Evolutionary conservation across 1,139 yeast genomes (phyloP), one percentile per base, ranked within the genome.

Genomic region (Saccharomyces pastorianus): DNA sequence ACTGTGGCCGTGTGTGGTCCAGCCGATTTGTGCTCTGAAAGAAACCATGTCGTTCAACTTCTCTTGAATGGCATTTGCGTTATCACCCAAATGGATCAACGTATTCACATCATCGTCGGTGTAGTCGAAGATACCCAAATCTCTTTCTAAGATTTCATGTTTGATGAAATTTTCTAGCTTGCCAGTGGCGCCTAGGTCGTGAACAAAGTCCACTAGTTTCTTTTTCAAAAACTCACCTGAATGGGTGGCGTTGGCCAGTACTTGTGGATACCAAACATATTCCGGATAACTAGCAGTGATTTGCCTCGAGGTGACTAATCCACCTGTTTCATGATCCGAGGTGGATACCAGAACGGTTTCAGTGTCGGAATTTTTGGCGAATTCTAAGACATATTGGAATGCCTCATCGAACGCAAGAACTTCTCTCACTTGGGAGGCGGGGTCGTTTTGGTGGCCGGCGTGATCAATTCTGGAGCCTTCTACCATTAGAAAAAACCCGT

Each of bases 261-360:
- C 87, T 62, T 83, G 80, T 4, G 96, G 96, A 62, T 78, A 79
- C 96, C 96, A 88, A 53, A 81, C 64, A 63, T 88, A 83, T 44
- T 83, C 86, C 2, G 88, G 88, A 59, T 82, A 83, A 11, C 68
- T 67, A 32, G 76, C 71, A 7, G 82, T 68, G 26, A 85, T 72
- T 73, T 89, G 96, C 71, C 88, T 80, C 1, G 95, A 88, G 49
- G 86, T 78, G 28, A 82, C 82, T 61, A 89, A 75, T 1, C 96
- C 96, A 58, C 96, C 96, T 46, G 96, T 89, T 68, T 89, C 96
- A 71, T 89, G 96, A 68, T 89, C 96, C 27, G 93, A 84, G 2
- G 96, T 88, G 26, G 90, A 81, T 48, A 89, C 73, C 42, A 88
- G 78, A 50, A 85, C 76, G 0, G 96, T 88, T 59, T 88, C 95